Percentiles rank a stretch among this genome's conserved stretches.
These are phyloP conservation scores for Hemileccinum rubropunctum DNA, from an alignment of 768 basidiomycete genomes.

Conservation along the genomic window DNA sequence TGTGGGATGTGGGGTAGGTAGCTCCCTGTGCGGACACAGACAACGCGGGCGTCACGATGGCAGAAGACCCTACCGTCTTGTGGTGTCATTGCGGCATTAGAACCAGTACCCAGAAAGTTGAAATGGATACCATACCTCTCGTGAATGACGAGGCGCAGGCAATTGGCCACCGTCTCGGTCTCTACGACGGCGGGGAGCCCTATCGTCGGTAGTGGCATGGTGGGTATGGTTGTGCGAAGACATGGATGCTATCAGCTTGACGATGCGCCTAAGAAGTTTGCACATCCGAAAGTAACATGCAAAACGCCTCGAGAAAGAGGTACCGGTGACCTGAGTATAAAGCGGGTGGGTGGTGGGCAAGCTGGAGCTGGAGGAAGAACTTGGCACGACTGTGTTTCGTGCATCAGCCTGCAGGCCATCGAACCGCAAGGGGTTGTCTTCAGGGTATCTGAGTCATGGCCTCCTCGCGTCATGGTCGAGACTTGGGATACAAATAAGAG, in stretches of 20 bases:
- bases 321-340: neutral
- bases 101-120: no score
- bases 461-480: neutral
- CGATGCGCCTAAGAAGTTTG: constrained; percentile 7
- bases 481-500: neutral
- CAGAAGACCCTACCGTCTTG: constrained; percentile 4
- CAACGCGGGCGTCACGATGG: neutral
- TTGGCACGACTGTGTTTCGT: no score
- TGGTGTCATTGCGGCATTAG: no score
- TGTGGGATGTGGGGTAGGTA: neutral
- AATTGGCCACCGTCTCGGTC: neutral
- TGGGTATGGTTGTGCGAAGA: neutral
- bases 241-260: constrained; percentile 10
- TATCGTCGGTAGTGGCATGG: no score
- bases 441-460: constrained; percentile 3
- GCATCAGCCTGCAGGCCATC: neutral
- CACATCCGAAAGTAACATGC: constrained; percentile 14
- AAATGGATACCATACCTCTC: constrained; percentile 8
- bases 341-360: constrained; percentile 10
- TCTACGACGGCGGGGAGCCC: neutral
- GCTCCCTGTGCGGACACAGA: neutral
- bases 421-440: neutral
- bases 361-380: neutral
- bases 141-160: neutral
- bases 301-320: constrained; percentile 3